These are phyloP conservation scores for Ophiostoma piceae DNA, from an alignment of 2,329 filamentous ascomycete genomes.

Conservation along the genomic window DNA sequence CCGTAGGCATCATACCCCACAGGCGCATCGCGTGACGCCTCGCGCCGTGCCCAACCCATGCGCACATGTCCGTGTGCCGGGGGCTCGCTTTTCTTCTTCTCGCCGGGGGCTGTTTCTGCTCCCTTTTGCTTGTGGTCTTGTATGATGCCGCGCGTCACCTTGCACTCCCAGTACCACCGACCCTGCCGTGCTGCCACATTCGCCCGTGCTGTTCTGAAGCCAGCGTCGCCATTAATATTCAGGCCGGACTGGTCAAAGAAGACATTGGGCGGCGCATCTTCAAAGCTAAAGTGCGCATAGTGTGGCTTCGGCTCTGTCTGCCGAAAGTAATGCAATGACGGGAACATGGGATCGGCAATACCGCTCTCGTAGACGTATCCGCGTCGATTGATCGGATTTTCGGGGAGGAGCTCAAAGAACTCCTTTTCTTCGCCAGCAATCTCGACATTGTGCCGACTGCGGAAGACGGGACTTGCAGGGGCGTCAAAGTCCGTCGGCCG, in stretches of 20 bases:
- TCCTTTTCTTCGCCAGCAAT: slow-evolving; percentile 47
- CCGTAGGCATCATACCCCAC: slow-evolving; percentile 89
- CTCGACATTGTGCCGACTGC: slow-evolving; percentile 49
- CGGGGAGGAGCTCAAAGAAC: slow-evolving; percentile 58
- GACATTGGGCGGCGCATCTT: slow-evolving; percentile 82
- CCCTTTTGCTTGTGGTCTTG: slow-evolving; percentile 48
- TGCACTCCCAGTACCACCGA: slow-evolving; percentile 90
- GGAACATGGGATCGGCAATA: slow-evolving; percentile 82
- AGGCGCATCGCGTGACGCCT: slow-evolving; percentile 75
- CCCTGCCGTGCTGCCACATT: slow-evolving; percentile 90
- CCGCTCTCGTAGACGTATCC: slow-evolving; percentile 85
- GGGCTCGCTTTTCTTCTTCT: slow-evolving; percentile 35
- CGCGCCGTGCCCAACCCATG: slow-evolving; percentile 77
- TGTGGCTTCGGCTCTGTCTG: slow-evolving; percentile 82
- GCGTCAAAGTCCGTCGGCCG: slow-evolving; percentile 58
- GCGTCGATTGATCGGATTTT: slow-evolving; percentile 58
- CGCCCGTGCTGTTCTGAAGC: slow-evolving; percentile 83
- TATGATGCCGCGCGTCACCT: slow-evolving; percentile 64
- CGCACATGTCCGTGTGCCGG: slow-evolving; percentile 62
- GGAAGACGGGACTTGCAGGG: slow-evolving; percentile 53
- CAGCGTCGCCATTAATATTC: slow-evolving; percentile 83
- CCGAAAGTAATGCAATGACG: slow-evolving; percentile 82
- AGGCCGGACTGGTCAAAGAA: slow-evolving; percentile 71
- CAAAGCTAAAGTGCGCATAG: slow-evolving; percentile 80
- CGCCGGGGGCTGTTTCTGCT: background rate